phyloP scores from a whole-genome alignment of 75 land plant species.

The Chamaecyparis obtusa region DNA sequence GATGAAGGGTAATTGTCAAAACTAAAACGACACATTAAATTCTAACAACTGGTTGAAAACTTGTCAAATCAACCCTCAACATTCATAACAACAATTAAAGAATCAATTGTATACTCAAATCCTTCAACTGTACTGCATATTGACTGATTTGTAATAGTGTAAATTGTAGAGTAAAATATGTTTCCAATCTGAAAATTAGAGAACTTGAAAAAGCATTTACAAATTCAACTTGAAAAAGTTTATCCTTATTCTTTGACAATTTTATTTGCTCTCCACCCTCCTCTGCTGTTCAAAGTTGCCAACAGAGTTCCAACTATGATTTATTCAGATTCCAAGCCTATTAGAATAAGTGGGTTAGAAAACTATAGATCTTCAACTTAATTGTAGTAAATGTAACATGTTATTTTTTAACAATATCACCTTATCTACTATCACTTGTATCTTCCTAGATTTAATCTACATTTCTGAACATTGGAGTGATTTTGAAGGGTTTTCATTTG shows the following conservation, averaged over 20 bases:
- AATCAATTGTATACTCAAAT: no score
- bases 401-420: not conserved
- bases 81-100: no score
- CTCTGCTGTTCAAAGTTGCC: not conserved
- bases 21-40: no score
- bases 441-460: not conserved
- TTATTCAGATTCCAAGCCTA: not conserved
- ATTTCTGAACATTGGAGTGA: not conserved
- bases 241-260: not conserved
- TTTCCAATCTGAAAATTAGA: no score
- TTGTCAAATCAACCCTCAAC: no score
- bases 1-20: no score
- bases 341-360: not conserved
- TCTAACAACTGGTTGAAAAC: no score
- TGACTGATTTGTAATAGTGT: no score
- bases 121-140: no score
- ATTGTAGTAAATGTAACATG: not conserved
- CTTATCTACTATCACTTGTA: not conserved
- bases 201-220: no score
- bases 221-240: not conserved
- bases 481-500: not conserved
- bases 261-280: not conserved
- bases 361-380: not conserved
- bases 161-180: no score
- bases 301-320: not conserved